phyloP scores from a whole-genome alignment of 2,329 filamentous ascomycete species.

The Exophiala oligosperma region DNA sequence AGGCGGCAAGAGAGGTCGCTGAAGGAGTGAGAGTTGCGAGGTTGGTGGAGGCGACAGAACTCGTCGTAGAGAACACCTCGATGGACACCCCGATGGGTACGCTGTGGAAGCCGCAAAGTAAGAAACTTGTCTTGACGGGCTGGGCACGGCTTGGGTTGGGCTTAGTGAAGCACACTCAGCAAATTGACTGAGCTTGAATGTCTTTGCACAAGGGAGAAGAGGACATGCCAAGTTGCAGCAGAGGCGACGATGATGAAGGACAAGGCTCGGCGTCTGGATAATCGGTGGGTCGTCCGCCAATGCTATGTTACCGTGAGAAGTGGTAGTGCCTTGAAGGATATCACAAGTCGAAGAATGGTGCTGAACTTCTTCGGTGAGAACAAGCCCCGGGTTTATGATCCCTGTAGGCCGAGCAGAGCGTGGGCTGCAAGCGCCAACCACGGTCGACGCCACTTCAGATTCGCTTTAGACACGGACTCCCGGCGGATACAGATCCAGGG shows the following conservation, averaged over 20 bases:
- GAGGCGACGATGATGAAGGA: background rate
- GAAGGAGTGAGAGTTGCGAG: background rate
- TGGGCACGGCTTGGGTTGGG: background rate
- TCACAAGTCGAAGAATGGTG: background rate
- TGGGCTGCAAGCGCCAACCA: background rate
- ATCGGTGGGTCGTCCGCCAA: conserved; percentile 1
- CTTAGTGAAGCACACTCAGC: conserved; percentile 6
- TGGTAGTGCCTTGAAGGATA: background rate
- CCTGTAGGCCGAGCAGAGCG: background rate
- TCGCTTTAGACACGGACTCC: background rate
- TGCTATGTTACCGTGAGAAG: background rate
- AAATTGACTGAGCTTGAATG: conserved; percentile 8
- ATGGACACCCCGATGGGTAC: background rate
- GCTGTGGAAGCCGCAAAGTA: background rate
- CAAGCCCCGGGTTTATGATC: background rate
- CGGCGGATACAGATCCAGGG: no score
- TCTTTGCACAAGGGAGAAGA: conserved; percentile 5
- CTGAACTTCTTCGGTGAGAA: no score
- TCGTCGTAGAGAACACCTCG: background rate
- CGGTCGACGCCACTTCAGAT: background rate
- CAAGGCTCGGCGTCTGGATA: background rate
- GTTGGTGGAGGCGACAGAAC: background rate
- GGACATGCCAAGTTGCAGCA: conserved; percentile 7
- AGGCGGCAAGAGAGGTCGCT: background rate
- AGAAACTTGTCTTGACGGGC: background rate